Conservation (phyloP, 257 asterid species). For the Capsicum baccatum region DNA sequence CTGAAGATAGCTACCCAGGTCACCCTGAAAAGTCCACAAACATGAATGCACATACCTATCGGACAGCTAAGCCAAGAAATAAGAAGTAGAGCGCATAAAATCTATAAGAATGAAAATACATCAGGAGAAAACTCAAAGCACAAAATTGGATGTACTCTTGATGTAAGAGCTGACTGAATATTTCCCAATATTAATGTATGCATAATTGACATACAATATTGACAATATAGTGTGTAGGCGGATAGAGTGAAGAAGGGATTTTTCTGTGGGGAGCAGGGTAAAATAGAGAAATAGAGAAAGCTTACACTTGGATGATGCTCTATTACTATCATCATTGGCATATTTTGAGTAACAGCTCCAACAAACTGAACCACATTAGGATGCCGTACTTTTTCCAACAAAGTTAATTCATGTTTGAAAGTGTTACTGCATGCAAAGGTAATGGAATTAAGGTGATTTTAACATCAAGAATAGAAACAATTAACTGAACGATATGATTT, state of each 20-base stretch:
- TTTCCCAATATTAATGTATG: neutral
- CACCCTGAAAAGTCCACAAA: conserved; percentile 65
- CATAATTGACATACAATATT: neutral
- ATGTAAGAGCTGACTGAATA: neutral
- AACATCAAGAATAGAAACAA: neutral
- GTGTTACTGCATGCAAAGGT: conserved; percentile 63
- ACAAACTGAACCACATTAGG: conserved; percentile 97
- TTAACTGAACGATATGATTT: neutral
- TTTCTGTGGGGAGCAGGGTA: neutral
- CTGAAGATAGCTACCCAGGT: conserved; percentile 75
- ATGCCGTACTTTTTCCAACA: conserved; percentile 95
- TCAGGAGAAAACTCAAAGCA: neutral
- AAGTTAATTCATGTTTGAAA: conserved; percentile 81
- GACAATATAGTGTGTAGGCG: neutral
- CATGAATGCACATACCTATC: neutral
- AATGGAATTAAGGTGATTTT: neutral
- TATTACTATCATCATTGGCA: conserved; percentile 95
- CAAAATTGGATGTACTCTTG: neutral
- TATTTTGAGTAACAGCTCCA: conserved; percentile 97
- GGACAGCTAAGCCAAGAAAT: neutral
- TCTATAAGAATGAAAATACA: neutral
- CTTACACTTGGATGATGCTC: conserved; percentile 85
- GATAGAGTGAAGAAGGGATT: conserved; percentile 2
- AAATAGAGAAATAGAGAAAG: conserved; percentile 41
- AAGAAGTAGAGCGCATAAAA: neutral